Base-by-base conservation (phyloP, 2,329 filamentous ascomycete species). In the Lasiodiplodia sp. region DNA sequence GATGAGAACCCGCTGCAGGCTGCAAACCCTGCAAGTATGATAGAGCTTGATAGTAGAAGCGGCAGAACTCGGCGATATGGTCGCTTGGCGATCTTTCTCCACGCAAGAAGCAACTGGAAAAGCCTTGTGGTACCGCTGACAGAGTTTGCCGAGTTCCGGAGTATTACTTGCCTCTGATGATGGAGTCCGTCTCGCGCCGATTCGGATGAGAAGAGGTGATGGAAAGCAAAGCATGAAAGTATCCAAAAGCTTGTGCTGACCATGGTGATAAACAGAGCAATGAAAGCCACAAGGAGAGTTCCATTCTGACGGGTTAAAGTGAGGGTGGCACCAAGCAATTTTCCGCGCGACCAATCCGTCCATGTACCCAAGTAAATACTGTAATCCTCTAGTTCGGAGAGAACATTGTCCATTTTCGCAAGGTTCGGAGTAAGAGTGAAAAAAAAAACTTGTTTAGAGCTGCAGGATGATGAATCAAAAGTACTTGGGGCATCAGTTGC, bases 261-360 rank as follows among this genome's bases (percentile, higher is more conserved):
- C 11, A 76, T 40, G 2, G 70, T 71, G 10, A 78, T 71, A 66
- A 79, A 80, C 11, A 78, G 73, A 23, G 79, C 77, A 0, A 79
- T 31, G 67, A 79, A 79, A 2, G 78, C 77, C 34, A 79, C 75
- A 14, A 80, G 68, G 1, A 80, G 57, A 21, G 72, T 75, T 3
- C 75, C 79, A 56, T 78, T 70, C 1, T 69, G 66, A 5, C 70
- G 70, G 0, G 68, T 72, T 0, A 79, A 68, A 0, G 79, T 81
- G 16, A 80, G 69, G 0, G 79, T 81, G 2, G 74, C 56, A 2
- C 79, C 79, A 2, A 71, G 49, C 3, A 79, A 66, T 3, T 68
- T 66, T 3, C 79, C 78, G 25, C 73, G 69, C 7, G 74, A 75
- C 75, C 74, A 79, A 66, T 80, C 74, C 0, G 71, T 78, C 78